A percentile compares a stretch with the other conserved stretches of the same genome.
Evolutionary conservation across 2,329 filamentous ascomycete genomes (phyloP).

Genomic region (Lachnellula subtilissima): DNA sequence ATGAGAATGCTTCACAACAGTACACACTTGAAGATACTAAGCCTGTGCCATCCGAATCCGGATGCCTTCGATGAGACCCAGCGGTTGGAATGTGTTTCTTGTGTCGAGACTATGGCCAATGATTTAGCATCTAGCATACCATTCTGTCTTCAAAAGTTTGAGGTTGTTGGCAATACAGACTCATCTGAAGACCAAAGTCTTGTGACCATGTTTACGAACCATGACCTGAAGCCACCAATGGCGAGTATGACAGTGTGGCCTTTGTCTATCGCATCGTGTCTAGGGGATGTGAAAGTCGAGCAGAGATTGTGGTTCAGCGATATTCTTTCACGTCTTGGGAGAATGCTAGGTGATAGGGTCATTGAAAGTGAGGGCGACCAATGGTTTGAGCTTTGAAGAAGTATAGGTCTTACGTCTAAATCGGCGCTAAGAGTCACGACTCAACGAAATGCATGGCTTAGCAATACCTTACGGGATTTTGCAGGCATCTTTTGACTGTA

Average conservation of each 20-base stretch:
- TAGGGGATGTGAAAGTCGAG: constrained; percentile 11
- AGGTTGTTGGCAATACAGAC: not conserved
- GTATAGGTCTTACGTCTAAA: not conserved
- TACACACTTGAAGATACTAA: constrained; percentile 19
- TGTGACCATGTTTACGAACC: constrained; percentile 2
- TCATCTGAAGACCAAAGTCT: not conserved
- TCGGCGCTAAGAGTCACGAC: too few species aligned
- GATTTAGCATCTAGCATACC: constrained; percentile 6
- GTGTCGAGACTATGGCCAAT: not conserved
- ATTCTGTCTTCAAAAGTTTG: constrained; percentile 3
- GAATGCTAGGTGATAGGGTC: constrained; percentile 17
- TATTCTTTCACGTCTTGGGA: constrained; percentile 20
- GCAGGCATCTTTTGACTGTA: too few species aligned
- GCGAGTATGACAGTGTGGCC: constrained; percentile 16
- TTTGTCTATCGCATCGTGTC: constrained; percentile 20
- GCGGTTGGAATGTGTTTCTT: not conserved
- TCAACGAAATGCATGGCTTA: too few species aligned
- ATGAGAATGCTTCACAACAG: constrained; percentile 25
- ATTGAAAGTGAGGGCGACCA: constrained; percentile 14
- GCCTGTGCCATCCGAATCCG: not conserved
- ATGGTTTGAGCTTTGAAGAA: constrained; percentile 1
- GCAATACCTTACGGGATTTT: too few species aligned
- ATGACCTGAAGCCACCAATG: constrained; percentile 17
- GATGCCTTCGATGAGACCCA: not conserved
- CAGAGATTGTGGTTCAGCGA: constrained; percentile 21